phyloP scores from a whole-genome alignment of 345 rosid species.

The Dovyalis caffra region DNA sequence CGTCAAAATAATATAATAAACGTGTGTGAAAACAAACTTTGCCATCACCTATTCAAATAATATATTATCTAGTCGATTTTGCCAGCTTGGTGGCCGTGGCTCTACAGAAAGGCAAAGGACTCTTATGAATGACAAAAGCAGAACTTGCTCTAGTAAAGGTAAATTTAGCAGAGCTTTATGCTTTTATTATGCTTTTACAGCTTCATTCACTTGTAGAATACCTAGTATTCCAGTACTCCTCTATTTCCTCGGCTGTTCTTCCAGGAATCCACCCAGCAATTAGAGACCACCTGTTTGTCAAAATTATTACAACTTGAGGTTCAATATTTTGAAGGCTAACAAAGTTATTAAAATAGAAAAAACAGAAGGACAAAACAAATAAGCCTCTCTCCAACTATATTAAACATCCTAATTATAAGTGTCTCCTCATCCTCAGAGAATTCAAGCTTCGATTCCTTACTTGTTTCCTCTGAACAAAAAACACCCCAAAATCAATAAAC shows the following conservation, averaged over 20 bases:
- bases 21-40: no score
- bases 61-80: no score
- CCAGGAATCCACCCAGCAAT: conserved; percentile 77
- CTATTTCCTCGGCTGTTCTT: conserved; percentile 55
- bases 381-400: conserved; percentile 56
- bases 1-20: no score
- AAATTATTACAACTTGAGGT: not conserved
- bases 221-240: conserved; percentile 56
- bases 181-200: not conserved
- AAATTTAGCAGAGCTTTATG: not conserved
- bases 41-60: no score
- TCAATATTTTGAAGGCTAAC: not conserved
- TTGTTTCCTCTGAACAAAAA: conserved; percentile 34
- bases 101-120: no score
- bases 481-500: not conserved
- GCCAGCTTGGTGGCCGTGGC: no score
- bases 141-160: not conserved
- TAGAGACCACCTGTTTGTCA: conserved; percentile 49
- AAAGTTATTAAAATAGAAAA: not conserved
- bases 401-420: conserved; percentile 52
- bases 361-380: not conserved
- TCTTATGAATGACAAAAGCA: not conserved
- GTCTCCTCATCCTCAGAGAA: conserved; percentile 59
- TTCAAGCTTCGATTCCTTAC: conserved; percentile 31
- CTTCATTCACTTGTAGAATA: conserved; percentile 36